phyloP scores from a whole-genome alignment of 2,329 filamentous ascomycete species.

The Lachnellula hyalina region DNA sequence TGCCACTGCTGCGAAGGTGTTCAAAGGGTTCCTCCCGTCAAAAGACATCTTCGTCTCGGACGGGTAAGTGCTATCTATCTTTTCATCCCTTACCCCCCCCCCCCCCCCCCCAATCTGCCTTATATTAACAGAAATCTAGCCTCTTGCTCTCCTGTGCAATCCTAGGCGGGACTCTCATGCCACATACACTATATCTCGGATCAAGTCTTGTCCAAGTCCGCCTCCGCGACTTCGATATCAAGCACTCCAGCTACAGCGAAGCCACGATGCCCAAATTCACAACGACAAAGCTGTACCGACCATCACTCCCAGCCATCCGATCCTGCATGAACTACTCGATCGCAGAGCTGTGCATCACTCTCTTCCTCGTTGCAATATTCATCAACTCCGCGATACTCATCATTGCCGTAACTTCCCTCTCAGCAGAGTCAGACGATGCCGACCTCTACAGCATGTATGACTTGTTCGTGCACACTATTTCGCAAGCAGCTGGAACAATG shows the following conservation, averaged over 20 bases:
- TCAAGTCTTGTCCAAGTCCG: constrained; percentile 63
- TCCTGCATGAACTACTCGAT: constrained; percentile 69
- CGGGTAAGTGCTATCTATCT: constrained; percentile 35
- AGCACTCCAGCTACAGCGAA: constrained; percentile 44
- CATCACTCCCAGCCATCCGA: constrained; percentile 63
- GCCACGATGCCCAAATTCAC: constrained; percentile 21
- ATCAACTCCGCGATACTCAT: constrained; percentile 80
- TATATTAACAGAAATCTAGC: constrained; percentile 19
- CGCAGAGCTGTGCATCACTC: constrained; percentile 60
- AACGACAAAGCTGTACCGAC: constrained; percentile 57
- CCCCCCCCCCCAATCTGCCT: background rate
- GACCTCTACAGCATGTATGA: constrained; percentile 78
- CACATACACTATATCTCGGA: constrained; percentile 63
- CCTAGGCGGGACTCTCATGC: constrained; percentile 69
- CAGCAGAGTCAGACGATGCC: constrained; percentile 57
- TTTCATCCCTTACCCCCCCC: too few relatives aligned
- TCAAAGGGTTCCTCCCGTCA: constrained; percentile 59
- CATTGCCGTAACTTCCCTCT: constrained; percentile 71
- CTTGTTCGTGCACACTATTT: constrained; percentile 59
- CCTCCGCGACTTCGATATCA: constrained; percentile 55
- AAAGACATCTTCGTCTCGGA: constrained; percentile 48
- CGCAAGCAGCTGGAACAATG: constrained; percentile 68
- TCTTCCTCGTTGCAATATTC: constrained; percentile 77
- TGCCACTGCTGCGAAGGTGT: constrained; percentile 49
- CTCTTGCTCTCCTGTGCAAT: constrained; percentile 69